Evolutionary conservation across 805 yeast species (phyloP).

Genomic region (Saccharomyces jurei): DNA sequence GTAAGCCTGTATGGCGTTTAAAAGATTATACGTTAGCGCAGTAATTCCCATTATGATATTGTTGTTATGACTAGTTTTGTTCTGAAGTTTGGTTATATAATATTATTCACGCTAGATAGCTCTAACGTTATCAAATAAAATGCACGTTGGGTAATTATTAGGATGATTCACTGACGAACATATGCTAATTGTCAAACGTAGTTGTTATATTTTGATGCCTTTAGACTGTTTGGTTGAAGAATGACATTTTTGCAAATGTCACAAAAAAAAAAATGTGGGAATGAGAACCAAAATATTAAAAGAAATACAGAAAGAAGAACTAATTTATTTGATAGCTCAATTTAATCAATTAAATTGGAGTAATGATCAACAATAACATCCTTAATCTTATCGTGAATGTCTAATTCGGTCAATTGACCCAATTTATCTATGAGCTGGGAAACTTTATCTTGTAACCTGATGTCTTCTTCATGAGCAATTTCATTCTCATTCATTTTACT

Average conservation of each 20-base stretch:
- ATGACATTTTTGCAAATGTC: too few relatives aligned
- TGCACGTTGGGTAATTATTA: not conserved
- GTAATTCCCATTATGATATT: not conserved
- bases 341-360: not conserved
- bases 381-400: not conserved
- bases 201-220: not conserved
- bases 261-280: not conserved
- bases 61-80: not conserved
- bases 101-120: not conserved
- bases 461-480: not conserved
- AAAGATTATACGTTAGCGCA: not conserved
- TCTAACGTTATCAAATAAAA: not conserved
- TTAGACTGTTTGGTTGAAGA: too few relatives aligned
- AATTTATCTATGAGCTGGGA: not conserved
- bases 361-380: not conserved
- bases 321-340: not conserved
- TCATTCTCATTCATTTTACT: not conserved
- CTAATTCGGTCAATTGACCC: not conserved
- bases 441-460: not conserved
- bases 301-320: not conserved
- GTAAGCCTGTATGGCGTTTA: not conserved
- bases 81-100: not conserved
- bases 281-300: too few relatives aligned
- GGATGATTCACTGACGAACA: not conserved
- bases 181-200: too few relatives aligned